Conservation (phyloP, 768 basidiomycete genomes). For the Artomyces pyxidatus region DNA sequence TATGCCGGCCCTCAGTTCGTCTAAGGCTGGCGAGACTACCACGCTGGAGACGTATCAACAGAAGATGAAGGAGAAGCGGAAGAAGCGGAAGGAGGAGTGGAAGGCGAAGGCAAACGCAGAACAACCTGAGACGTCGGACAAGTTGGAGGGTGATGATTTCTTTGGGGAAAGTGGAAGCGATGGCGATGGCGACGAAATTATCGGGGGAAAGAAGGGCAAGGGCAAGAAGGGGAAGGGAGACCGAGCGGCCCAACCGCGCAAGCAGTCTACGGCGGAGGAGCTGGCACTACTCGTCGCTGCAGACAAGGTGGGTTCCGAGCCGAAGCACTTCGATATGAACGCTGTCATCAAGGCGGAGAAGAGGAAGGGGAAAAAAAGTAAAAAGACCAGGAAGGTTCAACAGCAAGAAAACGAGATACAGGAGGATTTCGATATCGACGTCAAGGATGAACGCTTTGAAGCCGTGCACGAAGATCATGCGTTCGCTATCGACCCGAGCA, state of each 20-base stretch:
- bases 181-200: conserved; percentile 16
- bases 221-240: conserved; percentile 1
- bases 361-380: conserved; percentile 32
- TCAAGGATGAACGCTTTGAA: conserved; percentile 83
- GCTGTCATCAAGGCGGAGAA: conserved; percentile 86
- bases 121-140: conserved; percentile 19
- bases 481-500: conserved; percentile 93
- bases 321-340: conserved; percentile 85
- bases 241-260: conserved; percentile 4
- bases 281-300: conserved; percentile 54
- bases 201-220: conserved; percentile 10
- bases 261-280: conserved; percentile 49
- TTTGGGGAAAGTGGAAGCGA: conserved; percentile 50
- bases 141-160: conserved; percentile 56
- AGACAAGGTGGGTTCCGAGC: conserved; percentile 44
- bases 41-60: conserved; percentile 84
- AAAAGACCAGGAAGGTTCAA: conserved; percentile 33
- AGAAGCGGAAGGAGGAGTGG: conserved; percentile 64
- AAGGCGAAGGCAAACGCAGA: conserved; percentile 34
- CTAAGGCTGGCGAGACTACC: conserved; percentile 61
- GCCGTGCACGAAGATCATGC: conserved; percentile 82
- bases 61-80: conserved; percentile 85
- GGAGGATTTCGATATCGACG: conserved; percentile 75
- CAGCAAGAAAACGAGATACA: conserved; percentile 60
- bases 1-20: conserved; percentile 66